Conservation (phyloP, 129 eudicot genomes). For the Cynara cardunculus region DNA sequence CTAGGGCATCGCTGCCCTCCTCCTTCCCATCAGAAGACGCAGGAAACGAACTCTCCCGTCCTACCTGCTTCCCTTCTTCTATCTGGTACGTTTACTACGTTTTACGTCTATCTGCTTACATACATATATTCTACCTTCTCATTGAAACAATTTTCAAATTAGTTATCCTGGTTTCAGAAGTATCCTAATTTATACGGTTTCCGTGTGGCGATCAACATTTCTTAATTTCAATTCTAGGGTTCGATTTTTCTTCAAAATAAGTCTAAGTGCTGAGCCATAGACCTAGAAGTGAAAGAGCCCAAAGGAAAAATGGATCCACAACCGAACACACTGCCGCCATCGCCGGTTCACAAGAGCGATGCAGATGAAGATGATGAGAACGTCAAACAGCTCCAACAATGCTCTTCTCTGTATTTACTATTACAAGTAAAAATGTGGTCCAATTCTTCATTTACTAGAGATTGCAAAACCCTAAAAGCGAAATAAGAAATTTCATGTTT, state of each 20-base stretch:
- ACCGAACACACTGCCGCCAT: slow-evolving; percentile 22
- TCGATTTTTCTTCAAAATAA: not conserved
- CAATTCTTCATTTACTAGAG: not conserved
- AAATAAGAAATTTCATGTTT: not conserved
- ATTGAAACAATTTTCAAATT: not conserved
- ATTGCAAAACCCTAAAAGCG: not conserved
- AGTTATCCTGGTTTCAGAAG: not conserved
- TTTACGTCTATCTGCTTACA: not conserved
- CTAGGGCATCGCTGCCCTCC: no score
- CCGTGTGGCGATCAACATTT: not conserved
- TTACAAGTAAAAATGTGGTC: slow-evolving; percentile 41
- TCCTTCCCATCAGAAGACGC: not conserved
- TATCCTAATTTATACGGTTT: not conserved
- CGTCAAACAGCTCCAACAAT: slow-evolving; percentile 64
- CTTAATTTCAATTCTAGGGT: not conserved
- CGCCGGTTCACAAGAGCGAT: slow-evolving; percentile 44
- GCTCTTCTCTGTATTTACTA: slow-evolving; percentile 52
- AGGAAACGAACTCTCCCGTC: not conserved
- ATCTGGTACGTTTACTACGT: not conserved
- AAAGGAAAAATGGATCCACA: slow-evolving; percentile 7
- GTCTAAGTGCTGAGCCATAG: not conserved
- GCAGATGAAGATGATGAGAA: slow-evolving; percentile 69
- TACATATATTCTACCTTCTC: not conserved
- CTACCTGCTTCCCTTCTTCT: not conserved
- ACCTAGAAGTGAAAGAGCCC: not conserved